Evolutionary conservation across 2,329 filamentous ascomycete species (phyloP), one percentile per base, ranked within the genome.

Genomic region (Penicillium sp.): DNA sequence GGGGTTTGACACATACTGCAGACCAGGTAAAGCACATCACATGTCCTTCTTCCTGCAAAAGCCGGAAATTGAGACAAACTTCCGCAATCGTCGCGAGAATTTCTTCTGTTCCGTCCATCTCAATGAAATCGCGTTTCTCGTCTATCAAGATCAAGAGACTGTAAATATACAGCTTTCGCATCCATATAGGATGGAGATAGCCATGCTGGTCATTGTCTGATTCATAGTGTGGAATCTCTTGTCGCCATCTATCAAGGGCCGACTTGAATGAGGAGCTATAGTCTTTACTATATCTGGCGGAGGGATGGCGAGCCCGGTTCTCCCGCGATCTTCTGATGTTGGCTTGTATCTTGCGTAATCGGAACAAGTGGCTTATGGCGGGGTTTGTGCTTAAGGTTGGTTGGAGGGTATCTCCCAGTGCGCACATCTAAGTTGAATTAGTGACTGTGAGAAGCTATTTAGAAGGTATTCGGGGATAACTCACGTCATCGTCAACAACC

Each of bases 21-120:
- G 68, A 69, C 68, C 68, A 70, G 1, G 68, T 70, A 59, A 63
- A 69, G 36, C 68, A 70, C 60, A 69, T 61, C 9, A 68, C 66
- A 56, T 70, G 68, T 8, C 67, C 68, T 57, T 69, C 67, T 41
- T 67, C 66, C 49, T 68, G 68, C 12, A 70, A 60, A 6, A 54
- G 53, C n/a, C 67, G 61, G 27, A 66, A 70, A 47, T 66, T 68
- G 13, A 63, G 42, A 49, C 67, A 70, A 12, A 65, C 67, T 50
- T 70, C 67, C 21, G 64, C 63, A n/a, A 67, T 60, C 6, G 66
- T 66, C 8, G 61, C 60, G 27, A 69, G 63, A 6, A 69, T 61
- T 12, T 69, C 65, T 36, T 68, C 61, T 12, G 62, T 63, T 21
- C 61, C 68, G 10, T 69, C 66, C 23, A 63, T 61, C 15, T 68